A percentile compares a stretch with the other conserved stretches of the same genome.
These are phyloP conservation scores for Neostapfia colusana DNA, from an alignment of 176 grass and related monocot species.

Conservation along the genomic window DNA sequence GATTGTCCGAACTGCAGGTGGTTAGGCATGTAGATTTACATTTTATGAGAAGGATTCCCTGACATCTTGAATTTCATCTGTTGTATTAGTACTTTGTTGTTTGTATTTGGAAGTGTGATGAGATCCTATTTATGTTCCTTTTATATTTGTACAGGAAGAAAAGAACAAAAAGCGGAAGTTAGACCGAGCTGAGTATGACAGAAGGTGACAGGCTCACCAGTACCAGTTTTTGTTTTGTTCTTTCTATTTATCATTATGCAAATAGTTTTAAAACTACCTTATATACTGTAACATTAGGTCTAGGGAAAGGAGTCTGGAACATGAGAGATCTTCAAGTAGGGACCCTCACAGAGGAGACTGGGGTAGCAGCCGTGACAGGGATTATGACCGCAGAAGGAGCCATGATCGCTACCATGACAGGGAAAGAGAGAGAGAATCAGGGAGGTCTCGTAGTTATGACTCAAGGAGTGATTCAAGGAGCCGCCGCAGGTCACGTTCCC, in stretches of 20 bases:
- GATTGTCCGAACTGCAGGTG: constrained; percentile 75
- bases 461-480: constrained; percentile 73
- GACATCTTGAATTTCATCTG: constrained; percentile 21
- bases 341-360: constrained; percentile 63
- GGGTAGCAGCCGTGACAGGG: constrained; percentile 58
- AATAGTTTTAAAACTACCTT: constrained; percentile 6
- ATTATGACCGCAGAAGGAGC: constrained; percentile 68
- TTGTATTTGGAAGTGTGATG: constrained; percentile 25
- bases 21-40: constrained; percentile 37
- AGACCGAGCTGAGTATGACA: constrained; percentile 57
- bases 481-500: constrained; percentile 69
- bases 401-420: constrained; percentile 73
- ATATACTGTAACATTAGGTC: constrained; percentile 43
- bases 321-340: constrained; percentile 62
- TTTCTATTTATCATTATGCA: background rate
- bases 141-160: constrained; percentile 61
- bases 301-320: constrained; percentile 72
- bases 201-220: constrained; percentile 42
- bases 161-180: constrained; percentile 77
- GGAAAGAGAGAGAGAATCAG: constrained; percentile 61
- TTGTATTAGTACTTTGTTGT: constrained; percentile 29
- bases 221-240: background rate
- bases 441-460: constrained; percentile 66
- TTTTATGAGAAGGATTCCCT: constrained; percentile 37
- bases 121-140: constrained; percentile 38